These are phyloP conservation scores for Epichloe uncinata DNA, from an alignment of 2,329 filamentous ascomycete species.

Conservation along the genomic window DNA sequence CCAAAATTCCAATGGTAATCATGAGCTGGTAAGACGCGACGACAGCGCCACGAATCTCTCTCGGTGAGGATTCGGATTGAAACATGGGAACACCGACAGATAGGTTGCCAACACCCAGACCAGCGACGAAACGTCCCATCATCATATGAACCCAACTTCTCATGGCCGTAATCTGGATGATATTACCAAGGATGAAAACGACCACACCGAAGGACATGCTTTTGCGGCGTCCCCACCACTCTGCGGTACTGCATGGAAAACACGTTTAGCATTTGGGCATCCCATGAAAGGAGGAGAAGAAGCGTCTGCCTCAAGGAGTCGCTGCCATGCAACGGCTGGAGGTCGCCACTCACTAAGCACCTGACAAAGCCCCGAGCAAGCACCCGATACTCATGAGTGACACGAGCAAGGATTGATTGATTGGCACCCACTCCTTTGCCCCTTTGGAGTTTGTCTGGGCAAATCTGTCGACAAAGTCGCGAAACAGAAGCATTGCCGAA, in stretches of 20 bases:
- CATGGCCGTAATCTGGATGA: slow-evolving; percentile 49
- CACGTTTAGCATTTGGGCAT: neutral
- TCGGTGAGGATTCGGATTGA: slow-evolving; percentile 50
- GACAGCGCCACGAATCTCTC: slow-evolving; percentile 49
- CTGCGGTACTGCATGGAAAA: slow-evolving; percentile 28
- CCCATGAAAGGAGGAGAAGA: neutral
- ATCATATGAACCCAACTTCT: slow-evolving; percentile 51
- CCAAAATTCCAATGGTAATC: slow-evolving; percentile 56
- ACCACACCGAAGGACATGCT: slow-evolving; percentile 39
- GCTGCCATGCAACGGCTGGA: neutral
- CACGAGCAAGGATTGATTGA: slow-evolving; percentile 38
- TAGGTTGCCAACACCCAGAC: slow-evolving; percentile 53
- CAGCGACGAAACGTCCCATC: slow-evolving; percentile 52
- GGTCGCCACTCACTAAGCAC: slow-evolving; percentile 27
- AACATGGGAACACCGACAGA: slow-evolving; percentile 55
- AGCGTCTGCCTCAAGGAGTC: neutral
- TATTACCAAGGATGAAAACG: slow-evolving; percentile 50
- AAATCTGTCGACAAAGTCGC: slow-evolving; percentile 44
- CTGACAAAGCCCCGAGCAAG: slow-evolving; percentile 38
- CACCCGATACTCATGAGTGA: slow-evolving; percentile 43
- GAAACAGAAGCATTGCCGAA: slow-evolving; percentile 34
- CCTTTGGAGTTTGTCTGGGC: slow-evolving; percentile 30
- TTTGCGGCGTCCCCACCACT: slow-evolving; percentile 43
- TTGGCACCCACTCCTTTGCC: slow-evolving; percentile 24
- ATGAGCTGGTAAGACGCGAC: slow-evolving; percentile 62